A percentile compares a stretch with the other conserved stretches of the same genome.
Evolutionary conservation across 2,329 filamentous ascomycete genomes (phyloP).

Genomic region (Neopestalotiopsis rosae): DNA sequence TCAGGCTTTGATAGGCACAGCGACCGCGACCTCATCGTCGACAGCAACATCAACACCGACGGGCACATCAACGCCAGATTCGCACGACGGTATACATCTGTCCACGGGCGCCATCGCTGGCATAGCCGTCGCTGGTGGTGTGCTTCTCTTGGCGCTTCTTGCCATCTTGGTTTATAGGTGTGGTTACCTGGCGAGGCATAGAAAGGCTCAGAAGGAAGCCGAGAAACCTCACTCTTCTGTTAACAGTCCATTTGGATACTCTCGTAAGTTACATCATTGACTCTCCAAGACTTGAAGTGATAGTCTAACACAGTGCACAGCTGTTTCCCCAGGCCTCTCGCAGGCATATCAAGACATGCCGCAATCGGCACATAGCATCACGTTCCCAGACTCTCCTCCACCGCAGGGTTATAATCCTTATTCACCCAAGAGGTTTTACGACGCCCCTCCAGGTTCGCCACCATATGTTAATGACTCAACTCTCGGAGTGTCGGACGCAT

Average conservation of each 20-base stretch:
- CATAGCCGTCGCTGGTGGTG: neutral
- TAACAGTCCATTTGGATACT: neutral
- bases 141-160: neutral
- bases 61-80: neutral
- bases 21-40: conserved; percentile 9
- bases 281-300: neutral
- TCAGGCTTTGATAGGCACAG: conserved; percentile 26
- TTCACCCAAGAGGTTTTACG: neutral
- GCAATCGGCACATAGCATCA: neutral
- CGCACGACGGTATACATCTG: neutral
- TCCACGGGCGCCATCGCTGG: conserved; percentile 42
- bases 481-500: neutral
- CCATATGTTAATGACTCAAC: neutral
- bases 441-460: neutral
- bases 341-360: neutral
- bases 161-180: neutral
- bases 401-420: neutral
- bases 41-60: neutral
- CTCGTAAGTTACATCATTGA: neutral
- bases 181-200: neutral
- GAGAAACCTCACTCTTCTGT: neutral
- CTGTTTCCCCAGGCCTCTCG: neutral
- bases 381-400: neutral
- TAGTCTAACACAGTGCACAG: neutral
- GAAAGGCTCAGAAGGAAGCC: neutral